A percentile compares a stretch with the other conserved stretches of the same genome.
phyloP scores from a whole-genome alignment of 2,329 filamentous ascomycete genomes.

The Tolypocladium nubicola region DNA sequence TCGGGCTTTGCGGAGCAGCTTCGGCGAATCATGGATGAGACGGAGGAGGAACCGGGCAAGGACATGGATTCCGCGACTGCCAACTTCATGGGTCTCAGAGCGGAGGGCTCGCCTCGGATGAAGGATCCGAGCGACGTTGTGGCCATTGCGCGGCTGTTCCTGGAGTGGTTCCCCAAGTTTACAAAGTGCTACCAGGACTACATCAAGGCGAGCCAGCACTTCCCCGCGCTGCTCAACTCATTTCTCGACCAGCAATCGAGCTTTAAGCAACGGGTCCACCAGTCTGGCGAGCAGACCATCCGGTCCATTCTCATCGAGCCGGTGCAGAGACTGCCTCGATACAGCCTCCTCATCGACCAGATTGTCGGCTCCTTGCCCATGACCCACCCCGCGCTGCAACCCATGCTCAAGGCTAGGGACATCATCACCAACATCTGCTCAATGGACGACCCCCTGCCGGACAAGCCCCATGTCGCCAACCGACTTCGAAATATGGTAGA shows the following conservation, averaged over 20 bases:
- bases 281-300: conserved; percentile 81
- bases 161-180: conserved; percentile 91
- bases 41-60: conserved; percentile 66
- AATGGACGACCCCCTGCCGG: conserved; percentile 61
- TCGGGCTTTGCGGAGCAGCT: conserved; percentile 69
- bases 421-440: conserved; percentile 96
- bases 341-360: conserved; percentile 93
- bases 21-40: conserved; percentile 66
- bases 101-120: conserved; percentile 31
- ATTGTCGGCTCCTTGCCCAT: conserved; percentile 80
- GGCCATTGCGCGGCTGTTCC: conserved; percentile 67
- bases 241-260: conserved; percentile 75
- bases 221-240: conserved; percentile 67
- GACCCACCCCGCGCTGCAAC: conserved; percentile 72
- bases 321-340: conserved; percentile 85
- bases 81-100: conserved; percentile 28
- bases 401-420: conserved; percentile 79
- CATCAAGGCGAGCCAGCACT: conserved; percentile 80
- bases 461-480: conserved; percentile 63
- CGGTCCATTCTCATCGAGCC: conserved; percentile 93
- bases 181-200: conserved; percentile 87
- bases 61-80: conserved; percentile 57
- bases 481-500: conserved; percentile 68
- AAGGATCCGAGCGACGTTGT: conserved; percentile 71
- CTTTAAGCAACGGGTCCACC: conserved; percentile 68